Base-by-base conservation (phyloP, 306 rosid species). In the Trichosanthes truncata region DNA sequence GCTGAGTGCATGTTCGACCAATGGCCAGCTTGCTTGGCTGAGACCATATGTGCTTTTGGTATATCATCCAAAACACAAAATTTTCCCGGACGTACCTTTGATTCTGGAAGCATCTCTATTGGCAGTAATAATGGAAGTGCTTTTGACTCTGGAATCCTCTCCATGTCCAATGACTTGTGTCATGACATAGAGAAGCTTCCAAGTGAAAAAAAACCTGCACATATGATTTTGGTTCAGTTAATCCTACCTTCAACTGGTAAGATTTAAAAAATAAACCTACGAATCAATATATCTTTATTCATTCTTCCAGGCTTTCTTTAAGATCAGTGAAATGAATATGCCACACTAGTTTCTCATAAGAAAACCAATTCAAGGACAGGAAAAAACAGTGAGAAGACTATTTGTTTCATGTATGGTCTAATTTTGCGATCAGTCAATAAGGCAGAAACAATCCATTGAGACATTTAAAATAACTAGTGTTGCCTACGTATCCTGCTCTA, bases 141-240 rank as follows among this genome's bases (percentile, higher is more conserved):
- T 82, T 90, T 95, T 14, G 88, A 85, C 76, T 93, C 97, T 74
- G 90, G 87, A 87, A 82, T 82, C 89, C 96, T 91, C 82, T 91
- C 97, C 97, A 95, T 93, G 81, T 81, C 87, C 48, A 38, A 67
- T 78, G 78, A 77, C 72, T 74, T 78, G 78, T 80, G 86, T 82
- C 80, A 87, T 84, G 81, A 89, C 91, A 89, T 59, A 76, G 78
- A 80, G 20, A 83, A 86, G 67, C 41, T 48, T 81, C 72, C 23
- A 53, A 53, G 74, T 82, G 73, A 51, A 45, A 82, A 63, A n/a
- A 57, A 67, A 49, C 86, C 98, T 92, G 96, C 86, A 87, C 67
- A 84, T 59, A 68, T 43, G 82, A 88, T 63, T 33, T 40, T 21
- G 9, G 71, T 74, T 63, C 81, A 77, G 83, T 57, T 68, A 80